phyloP scores from a whole-genome alignment of 306 rosid species.

The Potentilla sterilis region DNA sequence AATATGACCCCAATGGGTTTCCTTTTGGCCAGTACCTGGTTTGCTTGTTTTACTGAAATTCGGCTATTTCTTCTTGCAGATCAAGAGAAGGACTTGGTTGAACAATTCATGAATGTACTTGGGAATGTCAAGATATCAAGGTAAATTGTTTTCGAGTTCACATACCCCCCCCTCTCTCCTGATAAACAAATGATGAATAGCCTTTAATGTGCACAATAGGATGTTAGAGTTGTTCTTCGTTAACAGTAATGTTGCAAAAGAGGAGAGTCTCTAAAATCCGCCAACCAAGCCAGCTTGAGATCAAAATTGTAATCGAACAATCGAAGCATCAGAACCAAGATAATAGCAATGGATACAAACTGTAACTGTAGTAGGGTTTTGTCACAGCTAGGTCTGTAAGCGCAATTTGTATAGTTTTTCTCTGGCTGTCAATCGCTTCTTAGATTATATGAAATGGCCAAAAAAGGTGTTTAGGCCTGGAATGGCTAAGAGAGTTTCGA shows the following conservation, averaged over 20 bases:
- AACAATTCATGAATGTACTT: slow-evolving; percentile 1
- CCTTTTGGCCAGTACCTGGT: neutral
- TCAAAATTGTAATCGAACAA: neutral
- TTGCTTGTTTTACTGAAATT: slow-evolving; percentile 6
- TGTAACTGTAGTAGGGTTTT: neutral
- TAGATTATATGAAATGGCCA: neutral
- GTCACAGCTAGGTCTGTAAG: neutral
- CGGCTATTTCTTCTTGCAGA: slow-evolving; percentile 4
- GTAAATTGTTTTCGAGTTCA: neutral
- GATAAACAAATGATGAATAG: neutral
- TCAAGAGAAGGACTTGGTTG: slow-evolving; percentile 16
- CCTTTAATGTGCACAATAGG: neutral
- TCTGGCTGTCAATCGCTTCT: neutral
- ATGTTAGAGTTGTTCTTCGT: neutral
- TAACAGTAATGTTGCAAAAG: neutral
- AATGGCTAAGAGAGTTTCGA: neutral
- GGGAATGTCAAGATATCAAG: slow-evolving; percentile 3
- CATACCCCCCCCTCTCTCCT: neutral
- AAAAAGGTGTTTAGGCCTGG: neutral
- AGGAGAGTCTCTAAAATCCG: neutral
- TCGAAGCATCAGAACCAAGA: slow-evolving; percentile 23
- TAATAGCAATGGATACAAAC: slow-evolving; percentile 1
- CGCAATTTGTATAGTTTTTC: neutral
- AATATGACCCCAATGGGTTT: neutral
- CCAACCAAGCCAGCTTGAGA: neutral